phyloP scores from a whole-genome alignment of 257 asterid species.

The Solanum tarapatanum region DNA sequence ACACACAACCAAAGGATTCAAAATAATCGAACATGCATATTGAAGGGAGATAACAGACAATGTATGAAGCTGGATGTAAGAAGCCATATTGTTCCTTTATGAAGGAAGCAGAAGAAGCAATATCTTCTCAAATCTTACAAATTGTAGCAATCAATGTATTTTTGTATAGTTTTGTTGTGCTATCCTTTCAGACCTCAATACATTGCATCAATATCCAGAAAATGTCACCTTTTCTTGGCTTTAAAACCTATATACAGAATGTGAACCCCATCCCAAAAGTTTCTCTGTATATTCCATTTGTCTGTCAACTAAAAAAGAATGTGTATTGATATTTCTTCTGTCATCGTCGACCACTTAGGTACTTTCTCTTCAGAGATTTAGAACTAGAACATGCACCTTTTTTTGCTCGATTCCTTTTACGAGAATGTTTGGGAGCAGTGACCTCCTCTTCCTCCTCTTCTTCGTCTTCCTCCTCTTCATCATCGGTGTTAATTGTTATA shows the following conservation, averaged over 20 bases:
- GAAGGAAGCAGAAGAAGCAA: background rate
- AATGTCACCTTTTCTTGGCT: background rate
- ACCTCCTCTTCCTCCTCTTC: background rate
- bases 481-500: conserved; percentile 9
- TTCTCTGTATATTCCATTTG: background rate
- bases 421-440: background rate
- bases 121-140: background rate
- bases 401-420: background rate
- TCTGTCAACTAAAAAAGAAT: background rate
- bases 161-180: background rate
- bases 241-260: background rate
- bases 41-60: background rate
- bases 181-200: background rate
- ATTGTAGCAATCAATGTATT: background rate
- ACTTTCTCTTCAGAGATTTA: background rate
- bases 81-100: background rate
- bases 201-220: background rate
- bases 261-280: background rate
- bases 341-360: conserved; percentile 4
- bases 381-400: background rate
- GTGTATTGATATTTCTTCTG: background rate
- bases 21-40: background rate
- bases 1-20: background rate
- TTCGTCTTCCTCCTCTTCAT: background rate
- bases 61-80: background rate